Evolutionary conservation across 345 rosid species (phyloP).

Genomic region (Aegle marmelos): DNA sequence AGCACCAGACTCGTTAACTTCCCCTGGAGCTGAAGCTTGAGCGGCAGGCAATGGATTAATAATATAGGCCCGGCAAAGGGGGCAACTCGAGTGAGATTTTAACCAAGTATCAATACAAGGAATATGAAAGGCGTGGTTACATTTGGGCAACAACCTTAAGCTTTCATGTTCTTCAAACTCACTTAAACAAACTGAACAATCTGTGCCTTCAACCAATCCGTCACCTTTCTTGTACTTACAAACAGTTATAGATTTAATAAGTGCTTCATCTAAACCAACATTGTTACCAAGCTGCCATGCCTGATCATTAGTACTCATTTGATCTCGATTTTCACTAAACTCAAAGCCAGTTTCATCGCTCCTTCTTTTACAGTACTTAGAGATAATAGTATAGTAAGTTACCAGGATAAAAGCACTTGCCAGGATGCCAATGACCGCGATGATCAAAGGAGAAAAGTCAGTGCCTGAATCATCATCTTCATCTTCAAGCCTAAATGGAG

Average conservation of each 20-base stretch:
- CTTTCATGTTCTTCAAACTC: conserved; percentile 77
- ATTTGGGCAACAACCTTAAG: conserved; percentile 62
- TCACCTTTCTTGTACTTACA: conserved; percentile 53
- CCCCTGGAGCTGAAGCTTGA: not conserved
- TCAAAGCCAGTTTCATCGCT: conserved; percentile 5
- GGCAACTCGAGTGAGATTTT: conserved; percentile 77
- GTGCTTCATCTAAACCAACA: conserved; percentile 53
- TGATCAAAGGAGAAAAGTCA: conserved; percentile 66
- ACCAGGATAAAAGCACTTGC: conserved; percentile 68
- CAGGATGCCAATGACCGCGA: conserved; percentile 67
- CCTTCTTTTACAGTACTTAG: conserved; percentile 51
- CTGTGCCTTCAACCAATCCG: conserved; percentile 53
- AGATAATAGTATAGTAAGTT: conserved; percentile 69
- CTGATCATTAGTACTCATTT: conserved; percentile 1
- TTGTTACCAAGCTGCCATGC: conserved; percentile 7
- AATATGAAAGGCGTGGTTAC: conserved; percentile 83
- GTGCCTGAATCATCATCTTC: conserved; percentile 41
- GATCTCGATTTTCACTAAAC: conserved; percentile 9
- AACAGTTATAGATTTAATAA: conserved; percentile 54
- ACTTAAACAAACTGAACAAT: conserved; percentile 72
- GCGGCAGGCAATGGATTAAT: conserved; percentile 14
- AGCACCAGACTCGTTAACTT: not conserved
- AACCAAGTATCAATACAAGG: conserved; percentile 89
- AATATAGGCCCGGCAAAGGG: conserved; percentile 69
- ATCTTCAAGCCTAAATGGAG: conserved; percentile 38